Base-by-base conservation (phyloP, 805 yeast genomes). In the Phaffomyces thermotolerans region DNA sequence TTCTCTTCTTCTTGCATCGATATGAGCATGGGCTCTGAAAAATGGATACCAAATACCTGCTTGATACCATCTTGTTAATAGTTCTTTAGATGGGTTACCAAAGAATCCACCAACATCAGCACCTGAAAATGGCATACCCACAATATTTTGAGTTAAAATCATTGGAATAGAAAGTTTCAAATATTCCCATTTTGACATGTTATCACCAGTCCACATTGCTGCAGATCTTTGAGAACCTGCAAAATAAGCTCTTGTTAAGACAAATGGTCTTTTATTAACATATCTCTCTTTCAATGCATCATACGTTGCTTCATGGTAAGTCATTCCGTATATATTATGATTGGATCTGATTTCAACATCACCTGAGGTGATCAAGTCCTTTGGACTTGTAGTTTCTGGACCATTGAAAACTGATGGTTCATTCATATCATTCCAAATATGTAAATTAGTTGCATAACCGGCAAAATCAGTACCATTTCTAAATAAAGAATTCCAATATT, bases 141-240 rank as follows among this genome's bases (percentile, higher is more conserved):
- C 86, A 25, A 86, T 67, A 38, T 89, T 88, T 51, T 81, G 74
- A 4, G 95, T 85, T 46, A 93, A 68, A 14, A 87, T 63, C 96
- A 89, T 90, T 7, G 98, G 96, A 37, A 88, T 73, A 0, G 96
- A 86, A 6, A 77, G 72, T 52, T 74, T 71, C 48, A 93, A 69
- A 56, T 88, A 84, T 49, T 83, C 93, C 99, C 99, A 93, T 52
- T 75, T 81, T 3, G 96, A 87, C 75, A 78, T 82, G 62, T 91
- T 93, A 62, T 93, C 99, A 37, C 99, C 99, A 0, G 96, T 88
- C 99, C 99, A 93, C 78, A 85, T 82, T 0, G 98, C 96, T 0
- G 93, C 81, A 0, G 93, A 72, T 53, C 90, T 73, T 64, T 93
- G 98, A 3, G 96, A 86, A 0, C 99, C 99, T 0, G 97, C 75